Percentiles rank a stretch among this genome's conserved stretches.
Evolutionary conservation across 441 rosid genomes (phyloP).

Genomic region (Euphorbia celastroides): DNA sequence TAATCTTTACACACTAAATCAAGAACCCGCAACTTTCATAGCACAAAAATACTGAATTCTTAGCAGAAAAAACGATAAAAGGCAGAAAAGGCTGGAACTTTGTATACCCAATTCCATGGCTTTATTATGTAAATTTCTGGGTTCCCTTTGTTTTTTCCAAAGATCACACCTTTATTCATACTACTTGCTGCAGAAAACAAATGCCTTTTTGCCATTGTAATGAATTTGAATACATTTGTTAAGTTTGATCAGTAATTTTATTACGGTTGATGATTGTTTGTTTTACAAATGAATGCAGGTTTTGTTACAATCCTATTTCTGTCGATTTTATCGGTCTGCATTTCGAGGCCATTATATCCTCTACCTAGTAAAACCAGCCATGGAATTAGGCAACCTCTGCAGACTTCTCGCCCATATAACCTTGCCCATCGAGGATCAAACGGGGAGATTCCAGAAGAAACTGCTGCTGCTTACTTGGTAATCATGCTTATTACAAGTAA

Average conservation of each 20-base stretch:
- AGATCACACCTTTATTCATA: background rate
- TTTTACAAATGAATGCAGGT: slow-evolving; percentile 31
- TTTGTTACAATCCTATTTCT: slow-evolving; percentile 37
- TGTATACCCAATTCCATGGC: slow-evolving; percentile 15
- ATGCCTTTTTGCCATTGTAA: background rate
- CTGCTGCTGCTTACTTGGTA: slow-evolving; percentile 84
- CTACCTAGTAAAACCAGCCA: slow-evolving; percentile 58
- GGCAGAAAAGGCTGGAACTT: background rate
- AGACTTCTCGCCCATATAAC: slow-evolving; percentile 82
- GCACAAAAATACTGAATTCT: too few relatives aligned
- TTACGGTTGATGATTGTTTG: background rate
- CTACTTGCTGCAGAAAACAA: background rate
- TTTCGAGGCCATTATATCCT: slow-evolving; percentile 71
- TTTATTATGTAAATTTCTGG: slow-evolving; percentile 23
- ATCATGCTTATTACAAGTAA: background rate
- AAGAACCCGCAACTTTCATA: background rate
- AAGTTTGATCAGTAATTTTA: background rate
- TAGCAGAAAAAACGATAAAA: background rate
- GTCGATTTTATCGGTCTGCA: slow-evolving; percentile 36
- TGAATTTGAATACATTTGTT: too few relatives aligned
- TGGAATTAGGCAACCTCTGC: slow-evolving; percentile 48
- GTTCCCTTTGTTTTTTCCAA: background rate
- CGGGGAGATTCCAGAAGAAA: slow-evolving; percentile 96
- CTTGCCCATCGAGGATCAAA: slow-evolving; percentile 94
- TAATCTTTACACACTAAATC: background rate